Base-by-base conservation (phyloP, 225 moss, liverwort and hornwort species). In the Climacium dendroides region DNA sequence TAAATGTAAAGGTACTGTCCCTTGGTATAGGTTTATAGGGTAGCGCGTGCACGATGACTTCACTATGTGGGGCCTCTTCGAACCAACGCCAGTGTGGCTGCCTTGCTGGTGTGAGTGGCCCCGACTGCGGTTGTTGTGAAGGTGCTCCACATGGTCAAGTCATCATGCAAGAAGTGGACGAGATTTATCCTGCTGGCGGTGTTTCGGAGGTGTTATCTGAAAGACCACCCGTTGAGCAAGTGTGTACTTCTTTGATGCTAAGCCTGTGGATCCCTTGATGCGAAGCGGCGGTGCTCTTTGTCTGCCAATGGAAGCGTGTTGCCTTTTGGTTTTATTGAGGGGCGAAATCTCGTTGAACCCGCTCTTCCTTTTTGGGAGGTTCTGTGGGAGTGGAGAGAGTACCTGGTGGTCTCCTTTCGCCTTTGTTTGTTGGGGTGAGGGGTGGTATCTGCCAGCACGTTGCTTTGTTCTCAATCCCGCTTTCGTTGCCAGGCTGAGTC, bases 1-100 rank as follows among this genome's bases (percentile, higher is more conserved):
- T 99, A 96, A 99, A 99, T 99, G 97, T 99, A 99, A 96, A 99
- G 99, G 97, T 97, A 99, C 92, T 92, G 92, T 92, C 94, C 95
- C 95, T 94, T 95, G 99, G 96, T 95, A 96, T 95, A 94, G 95
- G 95, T 93, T 91, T 84, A 85, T 89, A 90, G 90, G 93, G 87
- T 94, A 96, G 98, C 83, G 57, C 89, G 67, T 88, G 94, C 93
- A 88, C 88, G 92, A 81, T 88, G 86, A 88, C 88, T 88, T 89
- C 90, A 93, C 92, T 88, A 78, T 95, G 95, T 93, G 92, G 92
- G 90, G 61, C 82, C 87, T 60, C 78, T 54, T 79, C 59, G 80
- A 84, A 89, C 24, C 59, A 29, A 43, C 62, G 67, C 26, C 30
- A 34, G 73, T 41, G 76, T 17, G 59, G 29, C 47, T 82, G 87